phyloP scores from a whole-genome alignment of 208 protist species.

The Acanthamoeba sp. region DNA sequence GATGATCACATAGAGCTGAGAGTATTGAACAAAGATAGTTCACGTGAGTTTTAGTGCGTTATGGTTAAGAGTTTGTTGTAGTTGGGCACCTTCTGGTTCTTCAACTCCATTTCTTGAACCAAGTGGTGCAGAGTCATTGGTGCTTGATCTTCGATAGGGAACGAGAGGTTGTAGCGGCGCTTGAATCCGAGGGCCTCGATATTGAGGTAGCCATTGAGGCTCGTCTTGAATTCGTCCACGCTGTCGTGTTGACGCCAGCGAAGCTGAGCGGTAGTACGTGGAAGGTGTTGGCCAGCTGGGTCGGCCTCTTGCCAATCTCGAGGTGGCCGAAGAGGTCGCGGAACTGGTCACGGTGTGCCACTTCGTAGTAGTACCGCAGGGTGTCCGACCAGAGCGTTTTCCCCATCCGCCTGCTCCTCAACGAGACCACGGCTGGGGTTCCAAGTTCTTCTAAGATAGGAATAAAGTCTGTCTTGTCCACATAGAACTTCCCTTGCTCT shows the following conservation, averaged over 20 bases:
- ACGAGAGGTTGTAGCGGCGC: not conserved
- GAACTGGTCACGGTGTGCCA: not conserved
- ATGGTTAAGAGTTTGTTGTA: too few species aligned
- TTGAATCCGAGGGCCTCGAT: not conserved
- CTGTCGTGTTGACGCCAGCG: not conserved
- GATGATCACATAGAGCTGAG: conserved; percentile 48
- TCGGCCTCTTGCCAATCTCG: conserved; percentile 42
- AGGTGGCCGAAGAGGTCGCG: conserved; percentile 34
- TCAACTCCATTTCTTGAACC: not conserved
- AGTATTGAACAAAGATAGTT: too few species aligned
- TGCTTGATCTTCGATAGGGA: not conserved
- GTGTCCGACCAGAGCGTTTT: conserved; percentile 59
- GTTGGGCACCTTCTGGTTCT: not conserved
- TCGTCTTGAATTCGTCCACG: not conserved
- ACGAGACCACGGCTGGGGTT: conserved; percentile 22
- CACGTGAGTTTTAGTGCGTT: too few species aligned
- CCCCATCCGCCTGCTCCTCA: conserved; percentile 9
- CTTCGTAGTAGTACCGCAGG: not conserved
- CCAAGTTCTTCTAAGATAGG: not conserved
- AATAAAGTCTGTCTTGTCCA: conserved; percentile 46
- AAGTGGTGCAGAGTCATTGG: not conserved
- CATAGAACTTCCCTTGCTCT: not conserved
- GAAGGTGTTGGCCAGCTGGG: conserved; percentile 63
- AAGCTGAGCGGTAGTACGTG: conserved; percentile 52
- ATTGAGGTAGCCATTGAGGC: conserved; percentile 16